These are phyloP conservation scores for Proliferodiscus dingleyae DNA, from an alignment of 2,329 filamentous ascomycete species.

Conservation along the genomic window DNA sequence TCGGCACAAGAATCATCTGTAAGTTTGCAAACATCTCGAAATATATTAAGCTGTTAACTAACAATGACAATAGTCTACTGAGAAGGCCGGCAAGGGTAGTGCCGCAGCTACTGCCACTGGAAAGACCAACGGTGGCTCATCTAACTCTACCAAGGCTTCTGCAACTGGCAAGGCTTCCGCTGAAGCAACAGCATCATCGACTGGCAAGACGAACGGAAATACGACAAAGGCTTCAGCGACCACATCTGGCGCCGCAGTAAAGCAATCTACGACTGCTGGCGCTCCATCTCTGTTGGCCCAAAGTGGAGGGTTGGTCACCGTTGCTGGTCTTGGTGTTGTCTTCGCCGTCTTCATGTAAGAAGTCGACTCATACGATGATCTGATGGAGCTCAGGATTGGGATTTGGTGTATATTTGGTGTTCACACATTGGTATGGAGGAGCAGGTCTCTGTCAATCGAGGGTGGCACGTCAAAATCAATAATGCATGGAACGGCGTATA, in stretches of 20 bases:
- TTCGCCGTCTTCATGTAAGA: conserved; percentile 31
- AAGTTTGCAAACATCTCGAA: conserved; percentile 2
- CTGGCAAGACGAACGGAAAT: conserved; percentile 6
- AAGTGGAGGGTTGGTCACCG: conserved; percentile 25
- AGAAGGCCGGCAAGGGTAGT: conserved; percentile 4
- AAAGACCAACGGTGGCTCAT: no score
- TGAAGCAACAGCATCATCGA: conserved; percentile 6
- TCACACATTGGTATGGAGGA: conserved; percentile 1
- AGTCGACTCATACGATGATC: neutral
- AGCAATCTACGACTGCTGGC: conserved; percentile 16
- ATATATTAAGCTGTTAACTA: no score
- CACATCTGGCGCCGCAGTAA: conserved; percentile 4
- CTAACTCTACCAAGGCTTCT: neutral
- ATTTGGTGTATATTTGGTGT: neutral
- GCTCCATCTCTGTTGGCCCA: conserved; percentile 21
- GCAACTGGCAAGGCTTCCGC: conserved; percentile 3
- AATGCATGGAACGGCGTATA: neutral
- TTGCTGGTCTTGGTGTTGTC: conserved; percentile 27
- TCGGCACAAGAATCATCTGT: conserved; percentile 12
- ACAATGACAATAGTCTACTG: neutral
- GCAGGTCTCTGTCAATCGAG: conserved; percentile 8
- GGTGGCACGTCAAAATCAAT: neutral
- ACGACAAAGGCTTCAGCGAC: conserved; percentile 1
- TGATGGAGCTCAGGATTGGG: neutral
- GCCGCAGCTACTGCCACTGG: neutral